Evolutionary conservation across 2,329 filamentous ascomycete species (phyloP), one percentile per base, ranked within the genome.

Genomic region (Fusarium buharicum): DNA sequence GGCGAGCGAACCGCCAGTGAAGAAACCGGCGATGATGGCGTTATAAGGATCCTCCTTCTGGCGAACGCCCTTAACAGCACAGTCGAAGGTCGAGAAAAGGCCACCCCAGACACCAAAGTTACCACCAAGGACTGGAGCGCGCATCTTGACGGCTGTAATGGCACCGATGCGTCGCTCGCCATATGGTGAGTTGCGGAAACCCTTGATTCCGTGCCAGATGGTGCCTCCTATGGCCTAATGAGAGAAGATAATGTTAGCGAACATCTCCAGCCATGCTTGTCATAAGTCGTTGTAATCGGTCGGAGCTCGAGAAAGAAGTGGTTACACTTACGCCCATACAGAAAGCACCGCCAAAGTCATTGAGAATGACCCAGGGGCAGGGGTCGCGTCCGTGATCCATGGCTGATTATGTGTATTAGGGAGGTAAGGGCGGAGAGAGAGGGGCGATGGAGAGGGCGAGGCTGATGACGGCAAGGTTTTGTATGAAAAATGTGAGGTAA

Each of bases 1-100:
- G 47, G 95, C 95, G 30, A 99, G 84, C 27, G 94, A 87, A 69
- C 95, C 95, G 72, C 93, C 93, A 5, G 95, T 98, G 78, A 97
- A 94, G 84, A 97, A 97, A 50, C 95, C 95, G 37, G 94, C 95
- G 70, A 94, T 96, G 76, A 99, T 98, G 72, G 93, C 93, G 80
- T 98, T 98, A 82, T 93, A 98, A 13, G 95, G 93, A 76, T 98
- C 95, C 78, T 99, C 95, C 88, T 97, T 98, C 84, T 95, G 92
- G 66, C 93, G 84, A 53, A 94, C 82, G 55, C 94, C 94, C 84
- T 98, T 99, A 62, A 97, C 91, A 18, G 93, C 91, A 82, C 95
- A 99, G 81, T 99, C 95, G 74, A 94, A 98, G 61, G 92, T 96
- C 71, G 89, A 92, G 84, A 98, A 98, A 55, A 98, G 82, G 67